Evolutionary conservation across 768 basidiomycete species (phyloP), one percentile per base, ranked within the genome.

Genomic region (Suillus weaverae): DNA sequence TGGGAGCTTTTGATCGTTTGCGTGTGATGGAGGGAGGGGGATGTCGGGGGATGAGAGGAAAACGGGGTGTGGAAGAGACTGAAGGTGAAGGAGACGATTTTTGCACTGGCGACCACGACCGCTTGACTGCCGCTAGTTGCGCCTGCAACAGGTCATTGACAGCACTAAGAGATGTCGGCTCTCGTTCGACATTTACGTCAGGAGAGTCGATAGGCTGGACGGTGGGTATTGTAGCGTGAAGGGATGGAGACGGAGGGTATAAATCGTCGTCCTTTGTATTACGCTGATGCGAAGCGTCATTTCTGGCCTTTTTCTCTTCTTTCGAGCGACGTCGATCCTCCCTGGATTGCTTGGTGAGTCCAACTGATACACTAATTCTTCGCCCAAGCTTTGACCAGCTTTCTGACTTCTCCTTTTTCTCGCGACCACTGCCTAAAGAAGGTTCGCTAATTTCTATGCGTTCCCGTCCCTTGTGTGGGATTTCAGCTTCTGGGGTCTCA

Each of bases 311-410:
- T 36, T 76, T 76, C 59, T 79, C 81, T 38, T 73, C 74, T 71
- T 76, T 78, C 32, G 68, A 63, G 7, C 70, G 69, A 44, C 73
- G 62, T 48, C 69, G 30, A 59, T 69, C 64, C 57, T 76, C 69
- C 68, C 71, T 73, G 66, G 71, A 70, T 72, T 68, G 59, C 68
- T 73, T 75, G 59, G 71, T 64, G 56, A 86, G 74, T 33, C 84
- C 82, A 62, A 90, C 83, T 5, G 83, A 81, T 66, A 86, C 76
- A 69, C 86, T 89, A 62, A 91, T 82, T 65, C 89, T 79, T 69
- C 87, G 79, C 14, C 89, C 83, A 46, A 91, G 68, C 71, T 85
- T 89, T n/a, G 83, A 78, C 89, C 89, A 91, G 35, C 78, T 76
- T 32, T 80, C 78, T 48, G 80, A 81, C 70, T 77, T 83, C 54